These are phyloP conservation scores for Suillus spraguei DNA, from an alignment of 768 basidiomycete genomes.

Conservation along the genomic window DNA sequence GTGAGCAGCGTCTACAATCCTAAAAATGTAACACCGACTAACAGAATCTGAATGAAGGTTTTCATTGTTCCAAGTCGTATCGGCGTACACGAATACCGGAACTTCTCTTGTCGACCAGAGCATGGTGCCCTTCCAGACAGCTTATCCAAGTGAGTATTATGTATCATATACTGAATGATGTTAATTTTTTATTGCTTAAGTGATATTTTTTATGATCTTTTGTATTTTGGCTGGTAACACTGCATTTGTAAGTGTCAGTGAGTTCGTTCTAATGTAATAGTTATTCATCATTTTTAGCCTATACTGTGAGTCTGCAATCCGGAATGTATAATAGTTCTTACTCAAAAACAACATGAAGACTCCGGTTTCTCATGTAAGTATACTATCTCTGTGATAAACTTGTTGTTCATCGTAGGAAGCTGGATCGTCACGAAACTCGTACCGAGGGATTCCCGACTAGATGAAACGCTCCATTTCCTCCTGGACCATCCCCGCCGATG, in stretches of 20 bases:
- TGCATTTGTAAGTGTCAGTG: constrained; percentile 71
- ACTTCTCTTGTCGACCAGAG: constrained; percentile 86
- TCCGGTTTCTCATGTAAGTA: constrained; percentile 84
- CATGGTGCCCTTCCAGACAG: constrained; percentile 89
- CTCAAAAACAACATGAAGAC: constrained; percentile 39
- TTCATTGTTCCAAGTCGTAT: constrained; percentile 80
- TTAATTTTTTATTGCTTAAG: not conserved
- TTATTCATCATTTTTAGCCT: constrained; percentile 51
- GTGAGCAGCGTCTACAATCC: constrained; percentile 39
- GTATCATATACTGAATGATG: not conserved
- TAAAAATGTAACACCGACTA: not conserved
- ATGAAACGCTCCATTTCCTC: constrained; percentile 87
- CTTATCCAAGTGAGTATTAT: constrained; percentile 53
- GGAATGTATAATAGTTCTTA: not conserved
- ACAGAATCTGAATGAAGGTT: constrained; percentile 53
- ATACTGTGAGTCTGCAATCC: constrained; percentile 66
- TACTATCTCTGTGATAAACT: constrained; percentile 6
- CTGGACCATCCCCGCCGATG: constrained; percentile 94
- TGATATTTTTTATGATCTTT: constrained; percentile 72
- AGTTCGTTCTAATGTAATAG: constrained; percentile 2
- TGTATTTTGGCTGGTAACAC: constrained; percentile 93
- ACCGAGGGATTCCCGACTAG: constrained; percentile 55
- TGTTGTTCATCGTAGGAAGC: constrained; percentile 40
- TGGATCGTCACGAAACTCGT: constrained; percentile 73
- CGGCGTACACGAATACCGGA: constrained; percentile 89